A percentile compares a stretch with the other conserved stretches of the same genome.
Conservation (phyloP, 352 stramenopile genomes). For the Elongisporangium prolatum region DNA sequence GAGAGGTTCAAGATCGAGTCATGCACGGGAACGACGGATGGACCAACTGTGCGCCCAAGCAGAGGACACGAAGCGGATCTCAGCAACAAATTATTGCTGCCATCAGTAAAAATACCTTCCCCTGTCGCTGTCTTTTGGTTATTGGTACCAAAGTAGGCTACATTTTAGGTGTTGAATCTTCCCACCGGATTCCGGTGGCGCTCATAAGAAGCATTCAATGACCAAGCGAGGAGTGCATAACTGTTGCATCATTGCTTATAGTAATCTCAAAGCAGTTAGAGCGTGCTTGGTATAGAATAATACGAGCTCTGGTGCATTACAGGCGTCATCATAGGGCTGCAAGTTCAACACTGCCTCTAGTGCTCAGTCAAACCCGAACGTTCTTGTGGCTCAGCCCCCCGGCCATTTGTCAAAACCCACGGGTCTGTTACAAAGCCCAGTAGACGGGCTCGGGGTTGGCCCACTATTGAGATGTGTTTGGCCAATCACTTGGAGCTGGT, state of each 20-base stretch:
- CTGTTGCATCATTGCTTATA: neutral
- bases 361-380: neutral
- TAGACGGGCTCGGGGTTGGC: neutral
- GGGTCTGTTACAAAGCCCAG: neutral
- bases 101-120: too few relatives aligned
- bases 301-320: too few relatives aligned
- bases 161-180: too few relatives aligned
- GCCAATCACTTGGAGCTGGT: constrained; percentile 1
- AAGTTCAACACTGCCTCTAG: neutral
- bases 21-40: neutral
- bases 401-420: neutral
- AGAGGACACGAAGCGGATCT: neutral
- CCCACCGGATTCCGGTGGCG: neutral
- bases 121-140: neutral
- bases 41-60: neutral
- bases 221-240: too few relatives aligned
- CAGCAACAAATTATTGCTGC: neutral
- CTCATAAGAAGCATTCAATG: too few relatives aligned
- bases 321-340: neutral
- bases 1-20: neutral
- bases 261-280: too few relatives aligned
- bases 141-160: neutral
- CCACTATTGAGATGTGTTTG: constrained; percentile 1
- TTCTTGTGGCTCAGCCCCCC: neutral
- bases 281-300: too few relatives aligned